Percentiles rank a stretch among this genome's conserved stretches.
Conservation (phyloP, 1,284 basidiomycete species). For the Sanghuangporus sanghuang region DNA sequence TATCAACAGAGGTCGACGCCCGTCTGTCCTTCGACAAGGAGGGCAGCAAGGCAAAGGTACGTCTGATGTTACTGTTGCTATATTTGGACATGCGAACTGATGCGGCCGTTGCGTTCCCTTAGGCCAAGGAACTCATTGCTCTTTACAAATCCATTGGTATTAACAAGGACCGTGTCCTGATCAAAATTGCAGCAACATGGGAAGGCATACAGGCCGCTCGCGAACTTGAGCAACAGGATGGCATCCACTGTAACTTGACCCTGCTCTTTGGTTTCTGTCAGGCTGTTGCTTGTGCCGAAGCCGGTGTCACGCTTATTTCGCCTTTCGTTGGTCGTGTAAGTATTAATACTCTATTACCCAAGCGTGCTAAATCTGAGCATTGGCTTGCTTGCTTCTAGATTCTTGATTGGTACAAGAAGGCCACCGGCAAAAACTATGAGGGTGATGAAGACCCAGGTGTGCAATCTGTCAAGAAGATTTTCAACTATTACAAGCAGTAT, state of each 20-base stretch:
- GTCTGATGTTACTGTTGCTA: slow-evolving; percentile 3
- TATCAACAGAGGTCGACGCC: slow-evolving; percentile 99
- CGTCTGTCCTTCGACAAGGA: slow-evolving; percentile 95
- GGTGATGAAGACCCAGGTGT: slow-evolving; percentile 97
- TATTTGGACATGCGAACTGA: neutral
- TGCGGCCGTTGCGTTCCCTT: slow-evolving; percentile 18
- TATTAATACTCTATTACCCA: slow-evolving; percentile 19
- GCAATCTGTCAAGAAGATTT: slow-evolving; percentile 92
- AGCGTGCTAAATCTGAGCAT: neutral
- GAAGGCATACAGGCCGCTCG: slow-evolving; percentile 99
- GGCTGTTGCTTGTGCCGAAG: slow-evolving; percentile 98
- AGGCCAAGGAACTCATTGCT: slow-evolving; percentile 90
- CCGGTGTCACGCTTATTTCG: slow-evolving; percentile 96
- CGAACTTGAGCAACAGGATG: slow-evolving; percentile 88
- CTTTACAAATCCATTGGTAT: slow-evolving; percentile 92
- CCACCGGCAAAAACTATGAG: slow-evolving; percentile 79
- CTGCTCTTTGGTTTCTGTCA: slow-evolving; percentile 98
- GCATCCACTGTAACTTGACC: slow-evolving; percentile 98
- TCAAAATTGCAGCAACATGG: slow-evolving; percentile 99
- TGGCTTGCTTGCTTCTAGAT: slow-evolving; percentile 45
- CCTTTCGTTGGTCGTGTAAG: slow-evolving; percentile 96
- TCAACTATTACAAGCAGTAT: slow-evolving; percentile 99
- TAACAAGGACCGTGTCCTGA: slow-evolving; percentile 89
- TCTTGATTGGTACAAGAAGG: slow-evolving; percentile 96
- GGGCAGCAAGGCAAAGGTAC: slow-evolving; percentile 81